Conservation (phyloP, 1,284 basidiomycete species). For the Ceratobasidium sp. region DNA sequence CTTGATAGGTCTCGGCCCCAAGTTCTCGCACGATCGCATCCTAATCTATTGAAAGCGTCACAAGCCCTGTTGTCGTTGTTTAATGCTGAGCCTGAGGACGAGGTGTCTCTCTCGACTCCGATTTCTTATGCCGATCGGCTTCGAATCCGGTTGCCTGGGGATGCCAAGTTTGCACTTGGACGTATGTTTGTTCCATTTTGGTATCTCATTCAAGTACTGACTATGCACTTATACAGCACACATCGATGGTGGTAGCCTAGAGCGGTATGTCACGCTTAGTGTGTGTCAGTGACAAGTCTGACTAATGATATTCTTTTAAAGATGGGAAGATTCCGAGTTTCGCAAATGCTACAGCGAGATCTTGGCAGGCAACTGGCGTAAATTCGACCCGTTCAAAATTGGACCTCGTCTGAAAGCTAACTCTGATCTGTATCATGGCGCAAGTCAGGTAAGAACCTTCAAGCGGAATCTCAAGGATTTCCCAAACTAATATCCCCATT, state of each 20-base stretch:
- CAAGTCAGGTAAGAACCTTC: conserved; percentile 37
- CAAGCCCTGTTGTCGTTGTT: conserved; percentile 62
- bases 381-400: conserved; percentile 66
- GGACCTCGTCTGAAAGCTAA: conserved; percentile 60
- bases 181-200: conserved; percentile 1
- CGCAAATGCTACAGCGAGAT: conserved; percentile 65
- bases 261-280: background rate
- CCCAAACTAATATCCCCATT: conserved; percentile 46
- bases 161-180: conserved; percentile 56
- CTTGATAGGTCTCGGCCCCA: conserved; percentile 60
- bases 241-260: conserved; percentile 73
- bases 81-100: conserved; percentile 55
- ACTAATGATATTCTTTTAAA: conserved; percentile 51
- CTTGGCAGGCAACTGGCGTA: conserved; percentile 61
- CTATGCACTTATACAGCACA: conserved; percentile 67
- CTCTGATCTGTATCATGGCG: conserved; percentile 62
- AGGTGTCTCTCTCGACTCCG: conserved; percentile 63
- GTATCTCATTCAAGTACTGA: background rate
- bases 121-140: conserved; percentile 80
- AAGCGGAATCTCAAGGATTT: background rate
- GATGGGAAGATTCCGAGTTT: conserved; percentile 77
- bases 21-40: conserved; percentile 63
- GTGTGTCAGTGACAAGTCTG: conserved; percentile 12
- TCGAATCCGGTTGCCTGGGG: conserved; percentile 76
- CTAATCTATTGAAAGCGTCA: conserved; percentile 60